Evolutionary conservation across 176 grass and related monocot genomes (phyloP).

Genomic region (Canna indica): DNA sequence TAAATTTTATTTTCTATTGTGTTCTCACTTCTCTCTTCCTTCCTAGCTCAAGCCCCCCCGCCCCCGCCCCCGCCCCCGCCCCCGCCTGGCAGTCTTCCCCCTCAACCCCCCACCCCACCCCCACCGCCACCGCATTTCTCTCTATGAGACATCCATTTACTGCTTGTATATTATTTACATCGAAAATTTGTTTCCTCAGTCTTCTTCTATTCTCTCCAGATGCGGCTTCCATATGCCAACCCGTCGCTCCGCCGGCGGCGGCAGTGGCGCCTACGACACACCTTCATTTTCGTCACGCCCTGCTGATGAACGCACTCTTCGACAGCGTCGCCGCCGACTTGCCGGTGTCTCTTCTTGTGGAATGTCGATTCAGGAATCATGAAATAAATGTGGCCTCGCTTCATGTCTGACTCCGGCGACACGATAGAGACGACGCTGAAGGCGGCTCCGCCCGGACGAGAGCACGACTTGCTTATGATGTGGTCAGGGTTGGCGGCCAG

Average conservation of each 20-base stretch:
- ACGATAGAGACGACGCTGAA: not conserved
- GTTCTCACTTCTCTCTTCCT: too few relatives aligned
- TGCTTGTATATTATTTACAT: too few relatives aligned
- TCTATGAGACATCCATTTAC: too few relatives aligned
- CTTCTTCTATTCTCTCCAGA: slow-evolving; percentile 69
- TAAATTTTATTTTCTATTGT: too few relatives aligned
- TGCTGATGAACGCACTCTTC: too few relatives aligned
- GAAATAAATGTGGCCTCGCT: slow-evolving; percentile 1
- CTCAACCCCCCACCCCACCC: too few relatives aligned
- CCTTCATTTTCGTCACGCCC: slow-evolving; percentile 36
- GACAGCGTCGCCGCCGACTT: too few relatives aligned
- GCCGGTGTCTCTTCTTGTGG: not conserved
- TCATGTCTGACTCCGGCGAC: not conserved
- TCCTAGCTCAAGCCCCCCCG: too few relatives aligned
- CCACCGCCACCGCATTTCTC: too few relatives aligned
- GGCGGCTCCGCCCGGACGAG: not conserved
- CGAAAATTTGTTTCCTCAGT: too few relatives aligned
- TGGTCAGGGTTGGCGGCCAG: not conserved
- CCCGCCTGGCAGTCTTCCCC: too few relatives aligned
- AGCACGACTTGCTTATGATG: not conserved
- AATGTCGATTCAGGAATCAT: not conserved
- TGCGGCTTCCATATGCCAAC: slow-evolving; percentile 63
- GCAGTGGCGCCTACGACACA: slow-evolving; percentile 1
- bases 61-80: too few relatives aligned
- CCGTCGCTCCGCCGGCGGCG: slow-evolving; percentile 40